Conservation (phyloP, 2,329 filamentous ascomycete species). For the Aureobasidium sp. region DNA sequence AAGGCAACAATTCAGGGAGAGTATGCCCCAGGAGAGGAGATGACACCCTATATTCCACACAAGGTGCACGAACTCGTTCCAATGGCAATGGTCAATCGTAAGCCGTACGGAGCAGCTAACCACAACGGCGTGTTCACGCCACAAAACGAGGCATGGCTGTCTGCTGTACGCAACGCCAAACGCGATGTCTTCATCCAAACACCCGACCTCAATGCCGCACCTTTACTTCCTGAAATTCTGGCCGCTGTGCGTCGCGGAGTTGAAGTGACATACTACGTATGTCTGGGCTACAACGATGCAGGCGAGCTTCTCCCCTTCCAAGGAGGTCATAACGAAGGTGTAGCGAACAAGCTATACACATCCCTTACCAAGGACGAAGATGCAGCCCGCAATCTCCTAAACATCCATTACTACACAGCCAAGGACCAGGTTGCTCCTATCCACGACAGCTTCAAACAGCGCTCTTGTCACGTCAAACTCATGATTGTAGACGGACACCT, state of each 20-base stretch:
- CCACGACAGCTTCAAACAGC: constrained; percentile 56
- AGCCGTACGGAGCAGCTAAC: constrained; percentile 59
- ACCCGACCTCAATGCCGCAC: constrained; percentile 67
- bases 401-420: constrained; percentile 64
- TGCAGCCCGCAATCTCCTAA: constrained; percentile 44
- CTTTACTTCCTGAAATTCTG: constrained; percentile 56
- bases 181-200: constrained; percentile 68
- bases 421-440: constrained; percentile 66
- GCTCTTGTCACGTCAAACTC: constrained; percentile 70
- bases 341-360: constrained; percentile 53
- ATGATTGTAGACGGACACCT: constrained; percentile 65
- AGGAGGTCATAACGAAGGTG: constrained; percentile 69
- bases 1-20: constrained; percentile 44
- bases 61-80: constrained; percentile 52
- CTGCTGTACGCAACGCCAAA: constrained; percentile 58
- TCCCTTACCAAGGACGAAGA: constrained; percentile 38
- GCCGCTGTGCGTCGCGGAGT: constrained; percentile 61
- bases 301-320: constrained; percentile 70
- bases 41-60: constrained; percentile 60
- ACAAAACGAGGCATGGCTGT: constrained; percentile 70
- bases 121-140: constrained; percentile 57
- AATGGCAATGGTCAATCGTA: constrained; percentile 64
- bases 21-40: constrained; percentile 45
- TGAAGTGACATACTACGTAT: constrained; percentile 63
- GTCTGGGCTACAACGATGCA: constrained; percentile 71